Evolutionary conservation across 495 filamentous ascomycete species (phyloP).

Genomic region (Rhypophila decipiens): DNA sequence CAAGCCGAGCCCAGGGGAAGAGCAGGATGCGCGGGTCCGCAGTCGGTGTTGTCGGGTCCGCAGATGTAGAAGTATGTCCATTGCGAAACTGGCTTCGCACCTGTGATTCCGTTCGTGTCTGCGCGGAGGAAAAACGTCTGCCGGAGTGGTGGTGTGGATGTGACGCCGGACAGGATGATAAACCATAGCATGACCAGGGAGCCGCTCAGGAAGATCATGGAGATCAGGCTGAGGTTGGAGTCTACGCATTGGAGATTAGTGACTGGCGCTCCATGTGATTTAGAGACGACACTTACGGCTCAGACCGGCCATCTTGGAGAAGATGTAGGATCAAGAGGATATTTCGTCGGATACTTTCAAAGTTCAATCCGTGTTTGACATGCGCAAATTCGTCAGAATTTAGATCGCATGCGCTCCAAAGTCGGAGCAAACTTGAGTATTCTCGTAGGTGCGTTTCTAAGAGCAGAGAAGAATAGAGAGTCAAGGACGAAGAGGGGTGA

Average conservation of each 20-base stretch:
- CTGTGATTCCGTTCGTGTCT: conserved; percentile 61
- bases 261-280: not conserved
- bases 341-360: too few species aligned
- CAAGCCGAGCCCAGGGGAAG: conserved; percentile 47
- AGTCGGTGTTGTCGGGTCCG: conserved; percentile 42
- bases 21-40: conserved; percentile 36
- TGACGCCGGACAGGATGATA: conserved; percentile 65
- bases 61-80: conserved; percentile 85
- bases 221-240: conserved; percentile 37
- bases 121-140: conserved; percentile 78
- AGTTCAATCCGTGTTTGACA: too few species aligned
- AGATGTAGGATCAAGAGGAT: not conserved
- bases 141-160: conserved; percentile 54
- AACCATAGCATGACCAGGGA: conserved; percentile 74
- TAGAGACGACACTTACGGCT: not conserved
- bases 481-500: too few species aligned
- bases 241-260: too few species aligned
- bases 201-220: conserved; percentile 69
- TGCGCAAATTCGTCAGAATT: too few species aligned
- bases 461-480: not conserved
- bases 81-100: conserved; percentile 56
- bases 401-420: too few species aligned
- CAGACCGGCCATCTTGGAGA: not conserved
- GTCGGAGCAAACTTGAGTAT: too few species aligned
- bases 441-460: not conserved